phyloP scores from a whole-genome alignment of 169 alveolate genomes.

The Plasmodium vivax region DNA sequence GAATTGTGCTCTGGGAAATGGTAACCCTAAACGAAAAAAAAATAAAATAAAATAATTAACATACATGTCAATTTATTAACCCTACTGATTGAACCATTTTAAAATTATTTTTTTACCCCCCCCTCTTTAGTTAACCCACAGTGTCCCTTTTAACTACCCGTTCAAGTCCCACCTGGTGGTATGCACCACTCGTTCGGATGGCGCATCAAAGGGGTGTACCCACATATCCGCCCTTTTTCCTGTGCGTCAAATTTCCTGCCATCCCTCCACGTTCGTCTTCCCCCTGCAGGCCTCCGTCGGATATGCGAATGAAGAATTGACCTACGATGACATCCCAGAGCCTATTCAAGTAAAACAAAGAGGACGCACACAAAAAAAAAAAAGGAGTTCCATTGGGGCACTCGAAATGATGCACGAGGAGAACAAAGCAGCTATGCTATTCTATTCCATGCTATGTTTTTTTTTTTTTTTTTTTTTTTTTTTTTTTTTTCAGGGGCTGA shows the following conservation, averaged over 20 bases:
- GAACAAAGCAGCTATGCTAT: not conserved
- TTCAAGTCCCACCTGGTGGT: slow-evolving; percentile 67
- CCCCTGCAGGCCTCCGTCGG: slow-evolving; percentile 50
- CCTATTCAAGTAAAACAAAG: slow-evolving; percentile 32
- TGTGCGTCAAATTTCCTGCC: not conserved
- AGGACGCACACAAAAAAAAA: not conserved
- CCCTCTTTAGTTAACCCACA: slow-evolving; percentile 27
- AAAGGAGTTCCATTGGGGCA: not conserved
- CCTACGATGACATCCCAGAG: slow-evolving; percentile 33
- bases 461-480: not conserved
- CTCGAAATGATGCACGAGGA: not conserved
- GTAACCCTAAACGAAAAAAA: not conserved
- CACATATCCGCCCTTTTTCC: not conserved
- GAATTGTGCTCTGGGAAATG: slow-evolving; percentile 69
- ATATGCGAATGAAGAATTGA: slow-evolving; percentile 56
- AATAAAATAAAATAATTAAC: not conserved
- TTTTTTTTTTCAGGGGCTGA: slow-evolving; percentile 25
- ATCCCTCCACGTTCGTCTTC: not conserved
- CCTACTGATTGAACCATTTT: not conserved
- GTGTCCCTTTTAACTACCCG: slow-evolving; percentile 54
- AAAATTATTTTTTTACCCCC: slow-evolving; percentile 1
- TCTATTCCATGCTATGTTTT: no score
- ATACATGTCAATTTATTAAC: not conserved
- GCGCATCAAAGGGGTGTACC: not conserved
- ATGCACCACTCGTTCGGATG: not conserved